A percentile compares a stretch with the other conserved stretches of the same genome.
These are phyloP conservation scores for Naganishia sp. DNA, from an alignment of 1,284 basidiomycete genomes.

Conservation along the genomic window DNA sequence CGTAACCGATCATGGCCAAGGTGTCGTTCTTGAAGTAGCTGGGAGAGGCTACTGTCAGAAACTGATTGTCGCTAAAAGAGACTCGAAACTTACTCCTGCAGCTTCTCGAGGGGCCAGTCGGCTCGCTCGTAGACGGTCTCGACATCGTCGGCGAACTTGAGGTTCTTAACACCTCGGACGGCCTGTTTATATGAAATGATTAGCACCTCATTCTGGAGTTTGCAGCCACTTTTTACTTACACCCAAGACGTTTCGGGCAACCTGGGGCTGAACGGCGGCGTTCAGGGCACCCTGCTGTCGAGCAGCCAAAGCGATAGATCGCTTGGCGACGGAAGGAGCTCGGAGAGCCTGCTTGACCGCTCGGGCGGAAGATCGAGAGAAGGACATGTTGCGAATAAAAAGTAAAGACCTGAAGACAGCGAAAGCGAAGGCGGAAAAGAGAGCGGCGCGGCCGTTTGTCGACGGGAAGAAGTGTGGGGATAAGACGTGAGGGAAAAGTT, in stretches of 20 bases:
- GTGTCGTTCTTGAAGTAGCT: conserved; percentile 98
- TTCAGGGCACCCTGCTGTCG: conserved; percentile 57
- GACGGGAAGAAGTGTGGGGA: conserved; percentile 3
- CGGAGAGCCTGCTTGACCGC: conserved; percentile 55
- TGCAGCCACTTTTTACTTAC: conserved; percentile 36
- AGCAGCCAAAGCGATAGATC: conserved; percentile 74
- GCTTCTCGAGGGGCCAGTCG: conserved; percentile 97
- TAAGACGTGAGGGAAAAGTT: conserved; percentile 3
- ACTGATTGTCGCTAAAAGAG: not conserved
- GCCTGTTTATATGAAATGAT: conserved; percentile 37
- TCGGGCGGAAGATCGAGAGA: conserved; percentile 60
- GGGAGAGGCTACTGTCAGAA: conserved; percentile 4
- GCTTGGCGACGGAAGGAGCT: conserved; percentile 53
- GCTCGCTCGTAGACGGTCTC: conserved; percentile 96
- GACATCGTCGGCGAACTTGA: conserved; percentile 95
- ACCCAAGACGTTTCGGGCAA: conserved; percentile 50
- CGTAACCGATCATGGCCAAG: conserved; percentile 97
- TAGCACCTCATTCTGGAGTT: not conserved
- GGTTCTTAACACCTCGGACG: conserved; percentile 86
- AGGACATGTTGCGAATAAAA: conserved; percentile 49
- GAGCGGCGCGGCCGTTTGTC: not conserved
- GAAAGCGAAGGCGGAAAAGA: conserved; percentile 23
- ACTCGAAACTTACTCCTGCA: conserved; percentile 69
- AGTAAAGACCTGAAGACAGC: conserved; percentile 23
- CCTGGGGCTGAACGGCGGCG: conserved; percentile 34